A percentile compares a stretch with the other conserved stretches of the same genome.
Evolutionary conservation across 345 rosid genomes (phyloP).

Genomic region (Hypericum perforatum): DNA sequence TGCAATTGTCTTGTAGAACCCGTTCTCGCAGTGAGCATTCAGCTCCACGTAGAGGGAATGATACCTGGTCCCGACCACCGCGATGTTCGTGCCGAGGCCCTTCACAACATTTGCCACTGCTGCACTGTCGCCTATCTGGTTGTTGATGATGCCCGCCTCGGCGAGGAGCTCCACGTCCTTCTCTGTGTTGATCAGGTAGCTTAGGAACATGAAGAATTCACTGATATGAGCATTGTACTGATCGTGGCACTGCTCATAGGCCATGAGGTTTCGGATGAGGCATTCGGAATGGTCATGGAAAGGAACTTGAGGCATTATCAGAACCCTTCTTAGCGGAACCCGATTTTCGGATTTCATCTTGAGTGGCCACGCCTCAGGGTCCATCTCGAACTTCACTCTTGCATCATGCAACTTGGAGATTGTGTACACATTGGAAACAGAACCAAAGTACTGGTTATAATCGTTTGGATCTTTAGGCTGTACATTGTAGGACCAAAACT

Average conservation of each 20-base stretch:
- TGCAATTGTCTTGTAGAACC: constrained; percentile 2
- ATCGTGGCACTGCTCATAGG: constrained; percentile 8
- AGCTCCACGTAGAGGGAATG: background rate
- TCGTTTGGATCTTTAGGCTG: no score
- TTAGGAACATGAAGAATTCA: background rate
- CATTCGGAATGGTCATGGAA: constrained; percentile 8
- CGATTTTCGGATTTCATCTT: background rate
- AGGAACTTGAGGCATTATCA: background rate
- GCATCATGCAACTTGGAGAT: constrained; percentile 6
- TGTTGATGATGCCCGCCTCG: constrained; percentile 5
- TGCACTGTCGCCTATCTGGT: background rate
- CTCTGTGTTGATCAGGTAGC: constrained; percentile 3
- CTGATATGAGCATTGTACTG: background rate
- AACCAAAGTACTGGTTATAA: no score
- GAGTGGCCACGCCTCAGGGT: background rate
- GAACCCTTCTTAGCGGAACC: background rate
- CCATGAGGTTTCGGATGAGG: constrained; percentile 13
- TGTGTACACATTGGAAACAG: no score
- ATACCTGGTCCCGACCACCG: background rate
- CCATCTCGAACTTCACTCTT: constrained; percentile 5
- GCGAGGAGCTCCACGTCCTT: constrained; percentile 13
- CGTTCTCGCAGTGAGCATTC: background rate
- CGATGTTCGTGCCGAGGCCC: background rate
- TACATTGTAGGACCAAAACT: no score
- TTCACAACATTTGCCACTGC: constrained; percentile 6